Base-by-base conservation (phyloP, 2,329 filamentous ascomycete genomes). In the Mollisia scopiformis region DNA sequence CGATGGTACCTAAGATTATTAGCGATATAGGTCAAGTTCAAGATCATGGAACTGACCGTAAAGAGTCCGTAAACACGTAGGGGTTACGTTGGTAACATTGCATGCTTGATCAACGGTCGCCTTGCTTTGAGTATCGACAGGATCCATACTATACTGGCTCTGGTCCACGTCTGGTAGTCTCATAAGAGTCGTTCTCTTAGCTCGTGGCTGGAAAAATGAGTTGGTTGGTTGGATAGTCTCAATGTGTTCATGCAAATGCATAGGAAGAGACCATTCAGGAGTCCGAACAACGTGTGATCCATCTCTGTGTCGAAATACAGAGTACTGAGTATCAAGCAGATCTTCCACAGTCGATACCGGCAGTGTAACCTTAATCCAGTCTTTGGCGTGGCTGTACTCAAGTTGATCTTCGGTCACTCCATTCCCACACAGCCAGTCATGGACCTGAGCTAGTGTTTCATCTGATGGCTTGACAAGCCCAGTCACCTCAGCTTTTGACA, bases 181-280 rank as follows among this genome's bases (percentile, higher is more conserved):
- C 55, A 62, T 66, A n/a, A 66, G 30, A n/a, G 58, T 58, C 49
- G 57, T 55, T 78, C 69, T 58, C 76, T 78, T 58, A 76, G 70
- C 27, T 72, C 75, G 2, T 75, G 79, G 13, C 73, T 79, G 52
- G 79, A 67, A 63, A 75, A 87, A 87, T 0, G 83, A 84, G 53
- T 80, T 87, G 1, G 84, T 87, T 1, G 84, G 84, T 71, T 87
- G 84, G 21, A 74, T 77, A 60, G 79, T 80, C 65, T 81, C 78
- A 55, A 82, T 73, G 58, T 81, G 77, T 4, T 71, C 63, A 46
- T 76, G 73, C 23, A 82, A 59, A 55, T 77, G 72, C 21, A 73
- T 67, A 4, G 80, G 79, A 10, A 82, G 67, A 76, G 80, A 64
- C 72, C 69, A 68, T 50, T 65, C 31, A 25, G 64, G 57, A 11